Base-by-base conservation (phyloP, 768 basidiomycete genomes). In the Bullera alba region DNA sequence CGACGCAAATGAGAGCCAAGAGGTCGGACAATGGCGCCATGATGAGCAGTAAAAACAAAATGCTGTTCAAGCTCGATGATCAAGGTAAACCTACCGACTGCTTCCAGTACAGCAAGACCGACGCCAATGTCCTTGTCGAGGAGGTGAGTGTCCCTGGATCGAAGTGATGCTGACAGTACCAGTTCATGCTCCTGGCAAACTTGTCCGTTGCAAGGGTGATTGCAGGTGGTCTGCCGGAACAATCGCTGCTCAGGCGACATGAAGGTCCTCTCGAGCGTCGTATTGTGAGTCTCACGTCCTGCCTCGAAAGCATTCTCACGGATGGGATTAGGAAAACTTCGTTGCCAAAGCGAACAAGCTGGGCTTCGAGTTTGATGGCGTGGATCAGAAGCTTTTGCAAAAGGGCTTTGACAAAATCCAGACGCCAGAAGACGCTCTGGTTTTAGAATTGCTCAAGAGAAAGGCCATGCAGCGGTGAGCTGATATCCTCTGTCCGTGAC, bases 181-280 rank as follows among this genome's bases (percentile, higher is more conserved):
- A 56, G 88, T 91, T 89, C 76, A 97, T 97, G 93, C 76, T 97
- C 16, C 77, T 93, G 48, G 83, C 86, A 57, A 99, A 97, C 68
- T 83, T 84, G 28, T 77, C 87, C 12, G 85, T 92, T 34, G 91
- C 95, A 8, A 88, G 92, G 68, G 85, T 91, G 60, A 83, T 95
- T 61, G 93, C 93, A 30, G 84, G 91, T 21, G 83, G 90, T 61
- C 80, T 97, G 22, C 91, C 95, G 23, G 95, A 99, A 70, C 95
- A 97, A 71, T 87, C 93, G n/a, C 78, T 99, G 14, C 80, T 99
- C 37, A 85, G 95, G 54, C 85, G 95, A 49, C 92, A 97, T 63
- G 95, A 97, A 69, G 80, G 77, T 23, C 95, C 95, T 2, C 79
- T 96, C 49, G 91, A 95, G 43, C 83, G 95, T 54, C 85, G 95